These are phyloP conservation scores for Prunus yedoensis DNA, from an alignment of 331 rosid species.

Conservation along the genomic window DNA sequence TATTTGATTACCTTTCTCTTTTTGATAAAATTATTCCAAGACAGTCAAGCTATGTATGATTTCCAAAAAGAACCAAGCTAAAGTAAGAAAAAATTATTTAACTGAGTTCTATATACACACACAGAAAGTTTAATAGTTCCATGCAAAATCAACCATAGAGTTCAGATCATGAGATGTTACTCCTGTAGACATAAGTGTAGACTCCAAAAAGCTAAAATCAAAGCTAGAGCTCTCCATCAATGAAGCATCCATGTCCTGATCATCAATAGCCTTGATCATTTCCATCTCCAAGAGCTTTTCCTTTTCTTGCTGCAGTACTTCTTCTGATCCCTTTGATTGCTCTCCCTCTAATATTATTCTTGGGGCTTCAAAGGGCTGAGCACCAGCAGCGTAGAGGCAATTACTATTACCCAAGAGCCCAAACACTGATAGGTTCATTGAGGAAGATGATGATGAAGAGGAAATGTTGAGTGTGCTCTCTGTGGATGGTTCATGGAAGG, in stretches of 20 bases:
- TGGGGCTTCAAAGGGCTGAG: slow-evolving; percentile 26
- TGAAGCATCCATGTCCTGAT: slow-evolving; percentile 26
- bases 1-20: neutral
- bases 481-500: neutral
- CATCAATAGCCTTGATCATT: slow-evolving; percentile 14
- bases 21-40: too few species aligned
- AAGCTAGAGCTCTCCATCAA: slow-evolving; percentile 37
- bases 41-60: too few species aligned
- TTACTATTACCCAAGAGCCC: slow-evolving; percentile 28
- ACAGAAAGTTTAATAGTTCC: slow-evolving; percentile 40
- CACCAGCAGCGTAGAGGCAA: slow-evolving; percentile 31
- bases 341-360: slow-evolving; percentile 8
- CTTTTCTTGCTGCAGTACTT: slow-evolving; percentile 24
- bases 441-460: slow-evolving; percentile 36
- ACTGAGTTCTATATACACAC: neutral
- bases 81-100: neutral
- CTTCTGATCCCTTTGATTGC: slow-evolving; percentile 9
- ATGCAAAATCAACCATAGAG: slow-evolving; percentile 54
- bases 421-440: slow-evolving; percentile 17
- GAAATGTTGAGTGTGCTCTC: slow-evolving; percentile 15
- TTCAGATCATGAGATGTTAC: slow-evolving; percentile 42
- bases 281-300: slow-evolving; percentile 33
- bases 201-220: slow-evolving; percentile 62
- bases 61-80: neutral
- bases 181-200: slow-evolving; percentile 44